Evolutionary conservation across 495 filamentous ascomycete species (phyloP).

Genomic region (Penicillium roqueforti): DNA sequence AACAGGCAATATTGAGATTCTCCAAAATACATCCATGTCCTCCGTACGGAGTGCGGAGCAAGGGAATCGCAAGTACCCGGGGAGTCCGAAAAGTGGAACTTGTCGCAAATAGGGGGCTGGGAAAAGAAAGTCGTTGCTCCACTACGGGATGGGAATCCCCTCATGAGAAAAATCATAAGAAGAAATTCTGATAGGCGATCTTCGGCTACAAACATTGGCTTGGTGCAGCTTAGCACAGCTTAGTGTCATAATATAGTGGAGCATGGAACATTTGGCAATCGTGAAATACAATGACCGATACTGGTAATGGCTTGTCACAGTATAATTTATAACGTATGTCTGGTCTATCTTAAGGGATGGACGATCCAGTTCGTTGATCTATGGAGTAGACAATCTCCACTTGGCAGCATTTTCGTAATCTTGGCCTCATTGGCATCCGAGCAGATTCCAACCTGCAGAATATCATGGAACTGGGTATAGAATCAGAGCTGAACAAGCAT

Average conservation of each 20-base stretch:
- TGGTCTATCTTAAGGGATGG: background rate
- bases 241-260: background rate
- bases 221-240: no score
- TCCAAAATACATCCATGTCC: background rate
- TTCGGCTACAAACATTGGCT: slow-evolving; percentile 2
- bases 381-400: background rate
- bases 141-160: background rate
- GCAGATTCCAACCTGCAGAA: background rate
- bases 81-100: background rate
- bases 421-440: background rate
- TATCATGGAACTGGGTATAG: background rate
- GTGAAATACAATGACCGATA: slow-evolving; percentile 15
- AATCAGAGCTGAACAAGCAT: background rate
- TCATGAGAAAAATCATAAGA: background rate
- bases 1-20: background rate
- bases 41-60: no score
- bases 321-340: background rate
- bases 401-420: background rate
- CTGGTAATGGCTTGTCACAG: slow-evolving; percentile 4
- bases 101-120: slow-evolving; percentile 3
- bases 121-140: background rate
- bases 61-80: background rate
- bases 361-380: slow-evolving; percentile 14
- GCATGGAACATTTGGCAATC: slow-evolving; percentile 3
- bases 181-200: background rate